Evolutionary conservation across 768 basidiomycete genomes (phyloP).

Genomic region (Clitopilus hobsonii): DNA sequence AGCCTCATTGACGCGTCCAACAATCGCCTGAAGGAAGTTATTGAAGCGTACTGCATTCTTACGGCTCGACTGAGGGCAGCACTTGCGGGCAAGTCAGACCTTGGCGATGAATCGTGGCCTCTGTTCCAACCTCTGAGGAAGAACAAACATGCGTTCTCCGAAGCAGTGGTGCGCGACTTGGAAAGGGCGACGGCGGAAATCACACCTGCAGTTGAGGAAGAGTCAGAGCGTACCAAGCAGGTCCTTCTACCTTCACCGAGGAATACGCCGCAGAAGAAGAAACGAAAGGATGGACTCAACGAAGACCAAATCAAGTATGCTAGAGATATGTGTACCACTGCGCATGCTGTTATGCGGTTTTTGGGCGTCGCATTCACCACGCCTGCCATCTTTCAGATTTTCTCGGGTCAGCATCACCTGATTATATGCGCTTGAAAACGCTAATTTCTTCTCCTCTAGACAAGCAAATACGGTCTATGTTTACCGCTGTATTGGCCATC

Average conservation of each 20-base stretch:
- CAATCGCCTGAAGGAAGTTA: constrained; percentile 16
- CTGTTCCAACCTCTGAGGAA: constrained; percentile 68
- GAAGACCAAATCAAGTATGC: constrained; percentile 78
- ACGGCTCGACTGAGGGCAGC: constrained; percentile 56
- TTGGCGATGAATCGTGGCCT: constrained; percentile 56
- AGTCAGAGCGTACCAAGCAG: constrained; percentile 16
- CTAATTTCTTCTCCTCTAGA: constrained; percentile 31
- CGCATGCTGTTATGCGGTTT: constrained; percentile 65
- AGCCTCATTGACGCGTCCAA: constrained; percentile 43
- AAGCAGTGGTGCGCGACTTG: constrained; percentile 65
- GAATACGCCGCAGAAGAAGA: constrained; percentile 51
- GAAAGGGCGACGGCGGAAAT: constrained; percentile 63
- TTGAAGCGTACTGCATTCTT: constrained; percentile 71
- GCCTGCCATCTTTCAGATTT: constrained; percentile 54
- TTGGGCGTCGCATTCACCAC: constrained; percentile 57
- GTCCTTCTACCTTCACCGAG: constrained; percentile 60
- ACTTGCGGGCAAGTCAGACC: constrained; percentile 40
- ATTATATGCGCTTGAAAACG: no score
- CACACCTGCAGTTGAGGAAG: constrained; percentile 20
- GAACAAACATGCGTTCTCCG: constrained; percentile 44
- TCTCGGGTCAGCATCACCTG: constrained; percentile 44
- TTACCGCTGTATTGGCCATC: constrained; percentile 65
- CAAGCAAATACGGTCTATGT: constrained; percentile 50
- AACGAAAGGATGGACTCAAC: constrained; percentile 65
- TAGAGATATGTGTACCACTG: constrained; percentile 71